phyloP scores from a whole-genome alignment of 345 rosid species.

The Hypericum androsaemum region DNA sequence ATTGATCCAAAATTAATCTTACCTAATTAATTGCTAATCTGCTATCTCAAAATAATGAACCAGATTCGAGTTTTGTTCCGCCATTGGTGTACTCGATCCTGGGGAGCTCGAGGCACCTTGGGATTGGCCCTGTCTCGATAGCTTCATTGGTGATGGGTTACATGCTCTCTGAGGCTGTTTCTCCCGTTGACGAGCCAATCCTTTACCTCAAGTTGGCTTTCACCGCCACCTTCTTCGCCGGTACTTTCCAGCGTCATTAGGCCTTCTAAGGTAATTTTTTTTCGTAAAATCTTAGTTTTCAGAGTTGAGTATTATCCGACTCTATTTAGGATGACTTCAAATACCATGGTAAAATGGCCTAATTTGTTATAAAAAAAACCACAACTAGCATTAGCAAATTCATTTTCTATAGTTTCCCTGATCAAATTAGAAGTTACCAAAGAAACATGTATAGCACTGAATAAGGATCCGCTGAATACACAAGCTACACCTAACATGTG shows the following conservation, averaged over 20 bases:
- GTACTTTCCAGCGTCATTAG: constrained; percentile 86
- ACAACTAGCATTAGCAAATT: too few species aligned
- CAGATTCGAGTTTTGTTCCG: constrained; percentile 99
- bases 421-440: too few species aligned
- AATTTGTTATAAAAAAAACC: too few species aligned
- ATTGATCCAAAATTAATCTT: neutral
- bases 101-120: constrained; percentile 91
- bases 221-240: constrained; percentile 96
- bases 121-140: constrained; percentile 93
- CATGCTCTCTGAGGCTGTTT: constrained; percentile 73
- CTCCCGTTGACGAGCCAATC: constrained; percentile 46
- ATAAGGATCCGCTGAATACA: too few species aligned
- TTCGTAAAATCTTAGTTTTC: neutral
- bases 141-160: constrained; percentile 97
- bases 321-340: neutral
- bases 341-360: too few species aligned
- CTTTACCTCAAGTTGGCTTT: constrained; percentile 79
- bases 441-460: too few species aligned
- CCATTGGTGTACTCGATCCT: constrained; percentile 77
- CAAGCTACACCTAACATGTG: too few species aligned
- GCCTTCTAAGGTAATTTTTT: constrained; percentile 55
- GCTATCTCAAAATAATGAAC: constrained; percentile 16
- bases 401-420: too few species aligned
- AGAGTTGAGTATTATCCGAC: neutral
- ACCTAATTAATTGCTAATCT: neutral